Evolutionary conservation across 257 asterid species (phyloP).

Genomic region (Scutellaria barbata): DNA sequence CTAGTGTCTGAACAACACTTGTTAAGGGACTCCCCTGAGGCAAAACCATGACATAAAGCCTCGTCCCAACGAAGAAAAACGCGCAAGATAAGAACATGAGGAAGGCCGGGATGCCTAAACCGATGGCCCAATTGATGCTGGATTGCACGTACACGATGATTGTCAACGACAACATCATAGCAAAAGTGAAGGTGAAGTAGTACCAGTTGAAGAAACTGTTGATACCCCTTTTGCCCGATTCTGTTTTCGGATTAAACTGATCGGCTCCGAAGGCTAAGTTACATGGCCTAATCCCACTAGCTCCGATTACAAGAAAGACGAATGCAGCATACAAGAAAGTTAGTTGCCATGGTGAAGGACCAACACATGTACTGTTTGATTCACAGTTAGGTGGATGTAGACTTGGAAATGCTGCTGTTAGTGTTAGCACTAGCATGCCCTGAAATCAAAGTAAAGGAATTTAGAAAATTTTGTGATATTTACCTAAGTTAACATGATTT

Average conservation of each 20-base stretch:
- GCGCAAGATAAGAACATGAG: slow-evolving; percentile 50
- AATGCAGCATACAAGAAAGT: slow-evolving; percentile 37
- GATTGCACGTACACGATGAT: slow-evolving; percentile 56
- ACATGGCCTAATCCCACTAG: slow-evolving; percentile 64
- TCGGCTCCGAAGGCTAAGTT: slow-evolving; percentile 62
- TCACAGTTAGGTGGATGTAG: slow-evolving; percentile 47
- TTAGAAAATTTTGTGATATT: background rate
- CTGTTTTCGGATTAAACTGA: slow-evolving; percentile 56
- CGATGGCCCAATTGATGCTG: slow-evolving; percentile 48
- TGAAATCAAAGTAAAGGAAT: slow-evolving; percentile 9
- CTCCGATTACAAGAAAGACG: slow-evolving; percentile 44
- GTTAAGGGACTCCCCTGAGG: slow-evolving; percentile 59
- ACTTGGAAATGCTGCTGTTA: slow-evolving; percentile 47
- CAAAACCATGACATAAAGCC: slow-evolving; percentile 44
- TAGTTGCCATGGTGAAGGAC: slow-evolving; percentile 43
- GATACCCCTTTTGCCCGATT: slow-evolving; percentile 48
- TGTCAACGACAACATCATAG: slow-evolving; percentile 54
- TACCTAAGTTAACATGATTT: too few species aligned
- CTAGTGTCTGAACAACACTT: slow-evolving; percentile 42
- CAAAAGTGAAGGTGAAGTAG: slow-evolving; percentile 59
- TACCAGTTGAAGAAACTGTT: slow-evolving; percentile 64
- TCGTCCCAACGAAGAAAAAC: slow-evolving; percentile 50
- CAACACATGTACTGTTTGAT: slow-evolving; percentile 22
- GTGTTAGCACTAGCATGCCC: slow-evolving; percentile 59
- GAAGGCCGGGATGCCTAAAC: slow-evolving; percentile 53